Evolutionary conservation across 2,329 filamentous ascomycete genomes (phyloP).

Genomic region (Fusarium tuaranense): DNA sequence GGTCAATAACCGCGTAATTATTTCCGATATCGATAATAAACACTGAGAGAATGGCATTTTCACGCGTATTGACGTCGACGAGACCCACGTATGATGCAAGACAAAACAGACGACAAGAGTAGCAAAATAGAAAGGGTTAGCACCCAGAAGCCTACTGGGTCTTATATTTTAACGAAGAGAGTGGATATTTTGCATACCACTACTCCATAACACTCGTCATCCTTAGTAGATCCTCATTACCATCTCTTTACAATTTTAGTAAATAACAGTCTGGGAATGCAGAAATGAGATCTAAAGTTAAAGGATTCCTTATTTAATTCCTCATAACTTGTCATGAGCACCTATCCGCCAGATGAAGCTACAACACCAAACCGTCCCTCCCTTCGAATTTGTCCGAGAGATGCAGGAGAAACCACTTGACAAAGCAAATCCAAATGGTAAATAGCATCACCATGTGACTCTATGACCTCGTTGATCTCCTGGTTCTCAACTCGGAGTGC

Average conservation of each 20-base stretch:
- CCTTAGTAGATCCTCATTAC: not conserved
- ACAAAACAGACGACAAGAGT: not conserved
- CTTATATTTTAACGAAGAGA: too few species aligned
- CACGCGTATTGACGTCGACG: not conserved
- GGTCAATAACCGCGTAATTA: not conserved
- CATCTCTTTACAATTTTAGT: not conserved
- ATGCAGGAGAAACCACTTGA: not conserved
- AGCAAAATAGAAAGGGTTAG: too few species aligned
- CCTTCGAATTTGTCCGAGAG: constrained; percentile 49
- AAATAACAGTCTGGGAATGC: not conserved
- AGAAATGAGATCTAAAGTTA: not conserved
- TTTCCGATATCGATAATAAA: not conserved
- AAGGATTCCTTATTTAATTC: not conserved
- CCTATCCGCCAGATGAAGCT: not conserved
- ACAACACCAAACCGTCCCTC: not conserved
- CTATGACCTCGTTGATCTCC: not conserved
- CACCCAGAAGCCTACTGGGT: too few species aligned
- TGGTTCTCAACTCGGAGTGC: constrained; percentile 42
- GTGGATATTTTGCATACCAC: not conserved
- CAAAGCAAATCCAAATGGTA: not conserved
- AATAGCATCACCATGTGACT: not conserved
- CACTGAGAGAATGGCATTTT: not conserved
- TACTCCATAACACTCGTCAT: not conserved
- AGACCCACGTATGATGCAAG: not conserved
- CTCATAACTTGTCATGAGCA: not conserved